Evolutionary conservation across 192 early-diverging fungal genomes (phyloP).

Genomic region (Glomus cerebriforme): DNA sequence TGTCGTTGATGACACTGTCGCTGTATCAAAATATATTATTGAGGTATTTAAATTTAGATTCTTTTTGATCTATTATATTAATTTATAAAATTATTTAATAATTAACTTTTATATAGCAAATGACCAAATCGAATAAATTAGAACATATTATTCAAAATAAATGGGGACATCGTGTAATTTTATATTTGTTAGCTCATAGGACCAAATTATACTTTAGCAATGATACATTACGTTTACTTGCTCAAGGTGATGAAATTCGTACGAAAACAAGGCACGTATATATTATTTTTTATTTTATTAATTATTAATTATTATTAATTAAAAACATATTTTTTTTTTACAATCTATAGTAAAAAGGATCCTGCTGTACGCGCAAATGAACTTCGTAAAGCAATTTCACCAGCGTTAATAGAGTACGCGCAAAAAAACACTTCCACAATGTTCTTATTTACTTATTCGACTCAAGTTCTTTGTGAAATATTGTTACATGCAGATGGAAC

Average conservation of each 20-base stretch:
- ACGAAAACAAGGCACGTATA: constrained; percentile 49
- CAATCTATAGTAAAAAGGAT: constrained; percentile 78
- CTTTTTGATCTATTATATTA: background rate
- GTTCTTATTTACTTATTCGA: constrained; percentile 65
- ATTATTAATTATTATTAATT: background rate
- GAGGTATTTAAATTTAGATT: constrained; percentile 37
- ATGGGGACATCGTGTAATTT: constrained; percentile 76
- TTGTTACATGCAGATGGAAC: constrained; percentile 60
- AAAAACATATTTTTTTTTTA: background rate
- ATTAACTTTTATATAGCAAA: background rate
- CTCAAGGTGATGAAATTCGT: constrained; percentile 67
- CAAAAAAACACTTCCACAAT: constrained; percentile 54
- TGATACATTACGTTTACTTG: constrained; percentile 70
- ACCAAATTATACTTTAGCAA: constrained; percentile 70
- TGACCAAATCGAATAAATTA: background rate
- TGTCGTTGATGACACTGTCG: constrained; percentile 91
- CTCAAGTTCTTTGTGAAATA: constrained; percentile 72
- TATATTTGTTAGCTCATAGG: constrained; percentile 83
- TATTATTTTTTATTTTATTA: background rate
- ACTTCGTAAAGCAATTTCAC: constrained; percentile 64
- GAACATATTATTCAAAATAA: constrained; percentile 71
- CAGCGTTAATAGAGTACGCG: constrained; percentile 60
- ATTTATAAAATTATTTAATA: background rate
- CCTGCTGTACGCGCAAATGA: constrained; percentile 64
- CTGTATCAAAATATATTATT: constrained; percentile 77